A percentile compares a stretch with the other conserved stretches of the same genome.
phyloP scores from a whole-genome alignment of 2,329 filamentous ascomycete species.

The Huntiella abstrusa region DNA sequence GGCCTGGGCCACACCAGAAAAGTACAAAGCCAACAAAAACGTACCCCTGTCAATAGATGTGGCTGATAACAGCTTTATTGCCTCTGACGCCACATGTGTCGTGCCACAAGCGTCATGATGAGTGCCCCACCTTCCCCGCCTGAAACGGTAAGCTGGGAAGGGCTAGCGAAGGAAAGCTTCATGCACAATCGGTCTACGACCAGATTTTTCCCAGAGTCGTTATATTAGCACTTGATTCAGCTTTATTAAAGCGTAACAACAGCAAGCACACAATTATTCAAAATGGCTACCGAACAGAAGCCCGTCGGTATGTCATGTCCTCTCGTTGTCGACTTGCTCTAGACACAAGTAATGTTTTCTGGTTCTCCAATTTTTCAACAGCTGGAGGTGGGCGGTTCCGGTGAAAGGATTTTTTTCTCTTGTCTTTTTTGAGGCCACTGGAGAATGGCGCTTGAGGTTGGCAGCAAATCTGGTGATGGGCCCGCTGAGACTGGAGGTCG shows the following conservation, averaged over 20 bases:
- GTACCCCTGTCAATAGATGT: neutral
- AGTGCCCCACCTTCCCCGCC: slow-evolving; percentile 11
- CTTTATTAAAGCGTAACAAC: slow-evolving; percentile 8
- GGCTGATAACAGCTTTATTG: neutral
- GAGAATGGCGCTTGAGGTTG: too few relatives aligned
- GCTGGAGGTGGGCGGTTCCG: neutral
- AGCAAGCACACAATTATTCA: slow-evolving; percentile 14
- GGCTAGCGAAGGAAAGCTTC: slow-evolving; percentile 8
- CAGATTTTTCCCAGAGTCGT: slow-evolving; percentile 12
- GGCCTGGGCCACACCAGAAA: neutral
- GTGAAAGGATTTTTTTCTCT: neutral
- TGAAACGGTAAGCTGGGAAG: slow-evolving; percentile 7
- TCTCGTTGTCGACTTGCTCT: neutral
- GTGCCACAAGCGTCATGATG: slow-evolving; percentile 10
- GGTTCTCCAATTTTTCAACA: neutral
- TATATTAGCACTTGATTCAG: slow-evolving; percentile 11
- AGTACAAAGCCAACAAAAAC: neutral
- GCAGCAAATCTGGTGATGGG: too few relatives aligned
- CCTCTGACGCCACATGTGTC: slow-evolving; percentile 1
- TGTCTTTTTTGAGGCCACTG: neutral
- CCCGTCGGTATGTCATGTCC: slow-evolving; percentile 22
- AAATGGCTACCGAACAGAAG: slow-evolving; percentile 26
- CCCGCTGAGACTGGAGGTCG: too few relatives aligned
- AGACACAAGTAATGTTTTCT: neutral
- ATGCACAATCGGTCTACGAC: slow-evolving; percentile 8